Conservation (phyloP, 2,329 filamentous ascomycete species). For the Clonostachys chloroleuca region DNA sequence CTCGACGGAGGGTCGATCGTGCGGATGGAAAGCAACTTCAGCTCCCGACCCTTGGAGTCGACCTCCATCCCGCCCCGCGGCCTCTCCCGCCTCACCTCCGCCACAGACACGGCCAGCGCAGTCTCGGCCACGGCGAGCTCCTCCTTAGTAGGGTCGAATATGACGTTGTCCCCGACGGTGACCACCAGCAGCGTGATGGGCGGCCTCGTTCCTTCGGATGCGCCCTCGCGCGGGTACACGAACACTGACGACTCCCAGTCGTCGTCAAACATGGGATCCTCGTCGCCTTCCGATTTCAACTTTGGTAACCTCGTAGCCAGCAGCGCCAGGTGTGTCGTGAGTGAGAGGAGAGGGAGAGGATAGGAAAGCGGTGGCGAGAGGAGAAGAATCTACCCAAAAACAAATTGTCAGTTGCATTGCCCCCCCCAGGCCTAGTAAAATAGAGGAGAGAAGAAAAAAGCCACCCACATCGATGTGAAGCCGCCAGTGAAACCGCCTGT, state of each 20-base stretch:
- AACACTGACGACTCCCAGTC: constrained; percentile 85
- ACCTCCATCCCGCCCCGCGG: constrained; percentile 28
- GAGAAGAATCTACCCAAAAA: constrained; percentile 67
- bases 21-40: constrained; percentile 64
- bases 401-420: background rate
- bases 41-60: constrained; percentile 30
- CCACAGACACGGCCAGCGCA: constrained; percentile 80
- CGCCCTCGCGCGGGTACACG: constrained; percentile 59
- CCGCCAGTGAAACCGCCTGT: constrained; percentile 91
- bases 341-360: constrained; percentile 84
- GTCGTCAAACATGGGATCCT: constrained; percentile 96
- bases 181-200: constrained; percentile 90
- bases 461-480: constrained; percentile 83
- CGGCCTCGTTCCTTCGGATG: constrained; percentile 46
- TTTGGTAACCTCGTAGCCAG: constrained; percentile 80
- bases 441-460: background rate
- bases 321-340: constrained; percentile 91
- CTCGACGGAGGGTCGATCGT: constrained; percentile 73
- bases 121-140: constrained; percentile 91
- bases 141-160: constrained; percentile 89
- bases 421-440: background rate
- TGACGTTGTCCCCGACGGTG: constrained; percentile 78
- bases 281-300: constrained; percentile 83
- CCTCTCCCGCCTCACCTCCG: constrained; percentile 46
- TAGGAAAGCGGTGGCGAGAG: constrained; percentile 93